Conservation (phyloP, 805 yeast genomes). For the Maudiozyma saulgeensis region DNA sequence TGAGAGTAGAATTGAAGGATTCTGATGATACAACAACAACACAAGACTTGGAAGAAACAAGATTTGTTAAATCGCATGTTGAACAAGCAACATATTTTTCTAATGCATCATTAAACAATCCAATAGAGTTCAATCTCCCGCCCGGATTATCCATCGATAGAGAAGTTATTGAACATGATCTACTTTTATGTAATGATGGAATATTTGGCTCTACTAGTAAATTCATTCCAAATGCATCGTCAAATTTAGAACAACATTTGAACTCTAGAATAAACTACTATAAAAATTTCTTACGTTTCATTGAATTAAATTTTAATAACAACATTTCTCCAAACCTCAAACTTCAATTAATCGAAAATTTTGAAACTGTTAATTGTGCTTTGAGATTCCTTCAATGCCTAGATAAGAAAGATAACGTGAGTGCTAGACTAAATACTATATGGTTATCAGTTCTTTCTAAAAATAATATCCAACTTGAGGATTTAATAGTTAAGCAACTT, state of each 20-base stretch:
- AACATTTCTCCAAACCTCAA: slow-evolving; percentile 31
- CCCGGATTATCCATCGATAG: slow-evolving; percentile 36
- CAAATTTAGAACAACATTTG: slow-evolving; percentile 44
- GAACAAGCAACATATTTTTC: slow-evolving; percentile 73
- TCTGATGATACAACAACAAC: slow-evolving; percentile 8
- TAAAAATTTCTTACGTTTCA: slow-evolving; percentile 37
- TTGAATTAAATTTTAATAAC: slow-evolving; percentile 36
- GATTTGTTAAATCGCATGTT: slow-evolving; percentile 58
- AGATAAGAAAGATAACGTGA: slow-evolving; percentile 3
- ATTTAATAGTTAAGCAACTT: slow-evolving; percentile 21
- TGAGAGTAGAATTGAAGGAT: slow-evolving; percentile 42
- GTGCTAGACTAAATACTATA: neutral
- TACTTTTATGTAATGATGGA: slow-evolving; percentile 42
- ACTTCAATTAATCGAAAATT: slow-evolving; percentile 31
- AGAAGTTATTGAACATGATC: slow-evolving; percentile 42
- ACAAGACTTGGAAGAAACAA: slow-evolving; percentile 12
- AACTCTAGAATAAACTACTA: slow-evolving; percentile 38
- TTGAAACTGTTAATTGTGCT: slow-evolving; percentile 42
- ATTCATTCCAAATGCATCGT: slow-evolving; percentile 45
- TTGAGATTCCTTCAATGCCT: slow-evolving; percentile 32
- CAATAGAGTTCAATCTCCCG: slow-evolving; percentile 41
- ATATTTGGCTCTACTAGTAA: slow-evolving; percentile 46
- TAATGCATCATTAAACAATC: slow-evolving; percentile 34
- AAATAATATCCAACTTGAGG: slow-evolving; percentile 10
- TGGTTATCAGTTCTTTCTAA: slow-evolving; percentile 9